Percentiles rank a stretch among this genome's conserved stretches.
Evolutionary conservation across 176 grass and related monocot species (phyloP).

Genomic region (Calamus simplicifolius): DNA sequence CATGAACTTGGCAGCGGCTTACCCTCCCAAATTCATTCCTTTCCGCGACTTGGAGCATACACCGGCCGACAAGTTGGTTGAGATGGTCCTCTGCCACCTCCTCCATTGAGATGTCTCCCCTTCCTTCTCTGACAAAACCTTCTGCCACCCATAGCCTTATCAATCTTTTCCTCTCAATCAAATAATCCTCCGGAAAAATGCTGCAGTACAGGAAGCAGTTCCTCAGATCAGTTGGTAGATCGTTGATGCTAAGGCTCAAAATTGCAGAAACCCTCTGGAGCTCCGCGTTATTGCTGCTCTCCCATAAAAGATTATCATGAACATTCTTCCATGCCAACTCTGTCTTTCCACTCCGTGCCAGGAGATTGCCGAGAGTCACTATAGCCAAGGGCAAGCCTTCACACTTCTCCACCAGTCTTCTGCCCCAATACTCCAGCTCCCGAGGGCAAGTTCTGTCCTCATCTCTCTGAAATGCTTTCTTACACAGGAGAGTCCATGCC

Average conservation of each 20-base stretch:
- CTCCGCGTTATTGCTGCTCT: conserved; percentile 14
- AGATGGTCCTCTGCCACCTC: conserved; percentile 26
- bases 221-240: conserved; percentile 28
- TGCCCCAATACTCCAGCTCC: conserved; percentile 18
- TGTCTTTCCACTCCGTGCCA: conserved; percentile 26
- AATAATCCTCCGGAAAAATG: conserved; percentile 37
- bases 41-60: conserved; percentile 16
- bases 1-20: conserved; percentile 21
- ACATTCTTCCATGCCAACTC: conserved; percentile 30
- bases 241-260: conserved; percentile 45
- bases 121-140: conserved; percentile 23
- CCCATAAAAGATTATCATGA: conserved; percentile 35
- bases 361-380: conserved; percentile 33
- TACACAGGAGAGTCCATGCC: conserved; percentile 13
- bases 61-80: conserved; percentile 8
- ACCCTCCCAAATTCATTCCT: conserved; percentile 17
- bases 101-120: neutral
- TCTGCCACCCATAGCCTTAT: conserved; percentile 55
- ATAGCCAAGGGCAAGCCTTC: conserved; percentile 36
- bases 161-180: conserved; percentile 30
- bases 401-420: conserved; percentile 43
- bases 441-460: conserved; percentile 19
- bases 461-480: conserved; percentile 5
- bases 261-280: conserved; percentile 26
- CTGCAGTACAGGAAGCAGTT: conserved; percentile 48